A percentile compares a stretch with the other conserved stretches of the same genome.
These are phyloP conservation scores for Endogone sp. DNA, from an alignment of 192 early-diverging fungal species.

Conservation along the genomic window DNA sequence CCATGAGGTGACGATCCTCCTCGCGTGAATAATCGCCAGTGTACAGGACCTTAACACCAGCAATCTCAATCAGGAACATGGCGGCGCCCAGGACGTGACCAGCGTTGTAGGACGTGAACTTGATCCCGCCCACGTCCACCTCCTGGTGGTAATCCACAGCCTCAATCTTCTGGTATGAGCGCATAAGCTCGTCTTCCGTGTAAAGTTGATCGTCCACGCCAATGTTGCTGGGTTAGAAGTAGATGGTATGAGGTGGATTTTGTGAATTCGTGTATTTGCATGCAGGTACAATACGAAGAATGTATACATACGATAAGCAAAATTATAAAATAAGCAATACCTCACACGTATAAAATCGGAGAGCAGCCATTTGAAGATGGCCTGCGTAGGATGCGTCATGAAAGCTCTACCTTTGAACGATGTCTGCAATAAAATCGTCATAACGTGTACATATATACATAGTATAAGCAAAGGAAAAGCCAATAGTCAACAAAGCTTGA, in stretches of 20 bases:
- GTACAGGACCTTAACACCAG: constrained; percentile 87
- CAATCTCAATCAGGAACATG: constrained; percentile 94
- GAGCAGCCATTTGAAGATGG: constrained; percentile 95
- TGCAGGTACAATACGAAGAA: constrained; percentile 1
- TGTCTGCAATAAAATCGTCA: constrained; percentile 69
- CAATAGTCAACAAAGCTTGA: no score
- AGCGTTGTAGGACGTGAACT: constrained; percentile 95
- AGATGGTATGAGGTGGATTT: constrained; percentile 15
- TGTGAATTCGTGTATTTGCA: constrained; percentile 26
- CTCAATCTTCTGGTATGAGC: constrained; percentile 85
- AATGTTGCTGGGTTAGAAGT: constrained; percentile 50
- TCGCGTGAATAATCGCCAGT: constrained; percentile 99
- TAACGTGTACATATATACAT: constrained; percentile 9
- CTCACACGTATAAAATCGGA: constrained; percentile 93
- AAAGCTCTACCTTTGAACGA: constrained; percentile 94
- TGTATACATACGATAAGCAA: neutral
- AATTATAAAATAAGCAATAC: constrained; percentile 21
- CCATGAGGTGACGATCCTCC: constrained; percentile 97
- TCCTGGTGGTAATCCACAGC: constrained; percentile 96
- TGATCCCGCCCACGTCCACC: constrained; percentile 90
- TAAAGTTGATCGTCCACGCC: constrained; percentile 81
- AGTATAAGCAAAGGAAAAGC: no score
- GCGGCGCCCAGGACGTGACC: constrained; percentile 98
- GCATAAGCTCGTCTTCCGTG: constrained; percentile 81
- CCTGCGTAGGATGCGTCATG: constrained; percentile 99